These are phyloP conservation scores for Russula emetica DNA, from an alignment of 768 basidiomycete genomes.

Conservation along the genomic window DNA sequence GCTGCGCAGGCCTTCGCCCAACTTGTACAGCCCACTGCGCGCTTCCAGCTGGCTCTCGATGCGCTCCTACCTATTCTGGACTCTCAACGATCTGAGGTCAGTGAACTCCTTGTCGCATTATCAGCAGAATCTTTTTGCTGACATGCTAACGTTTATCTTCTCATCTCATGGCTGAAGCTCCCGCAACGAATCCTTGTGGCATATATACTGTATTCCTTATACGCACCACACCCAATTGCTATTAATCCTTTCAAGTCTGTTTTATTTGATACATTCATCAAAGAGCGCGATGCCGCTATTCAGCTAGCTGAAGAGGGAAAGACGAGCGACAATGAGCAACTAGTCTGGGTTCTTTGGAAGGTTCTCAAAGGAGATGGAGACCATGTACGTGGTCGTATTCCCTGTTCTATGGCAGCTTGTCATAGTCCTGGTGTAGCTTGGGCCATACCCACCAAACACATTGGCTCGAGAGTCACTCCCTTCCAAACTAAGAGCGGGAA, in stretches of 20 bases:
- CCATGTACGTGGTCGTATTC: slow-evolving; percentile 50
- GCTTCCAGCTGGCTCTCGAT: slow-evolving; percentile 82
- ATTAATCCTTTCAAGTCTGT: slow-evolving; percentile 81
- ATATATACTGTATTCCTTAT: slow-evolving; percentile 75
- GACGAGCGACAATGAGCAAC: slow-evolving; percentile 62
- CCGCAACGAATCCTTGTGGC: slow-evolving; percentile 72
- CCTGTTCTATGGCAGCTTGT: slow-evolving; percentile 19
- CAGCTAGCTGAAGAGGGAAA: slow-evolving; percentile 45
- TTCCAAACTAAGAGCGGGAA: slow-evolving; percentile 66
- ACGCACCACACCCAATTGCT: slow-evolving; percentile 72
- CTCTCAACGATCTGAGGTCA: slow-evolving; percentile 31
- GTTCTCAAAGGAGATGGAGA: slow-evolving; percentile 78
- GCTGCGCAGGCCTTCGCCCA: slow-evolving; percentile 71
- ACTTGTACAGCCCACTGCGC: slow-evolving; percentile 68
- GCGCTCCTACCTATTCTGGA: slow-evolving; percentile 71
- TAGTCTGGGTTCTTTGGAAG: slow-evolving; percentile 87
- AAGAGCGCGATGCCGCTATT: slow-evolving; percentile 61
- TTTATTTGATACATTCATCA: slow-evolving; percentile 59
- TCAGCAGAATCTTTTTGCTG: background rate
- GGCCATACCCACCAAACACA: slow-evolving; percentile 72
- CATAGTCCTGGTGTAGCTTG: slow-evolving; percentile 53
- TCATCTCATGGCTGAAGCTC: slow-evolving; percentile 42
- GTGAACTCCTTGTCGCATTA: background rate
- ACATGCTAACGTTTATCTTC: background rate
- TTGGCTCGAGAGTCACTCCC: slow-evolving; percentile 72